phyloP scores from a whole-genome alignment of 192 early-diverging fungal genomes.

The Coemansia sp. region DNA sequence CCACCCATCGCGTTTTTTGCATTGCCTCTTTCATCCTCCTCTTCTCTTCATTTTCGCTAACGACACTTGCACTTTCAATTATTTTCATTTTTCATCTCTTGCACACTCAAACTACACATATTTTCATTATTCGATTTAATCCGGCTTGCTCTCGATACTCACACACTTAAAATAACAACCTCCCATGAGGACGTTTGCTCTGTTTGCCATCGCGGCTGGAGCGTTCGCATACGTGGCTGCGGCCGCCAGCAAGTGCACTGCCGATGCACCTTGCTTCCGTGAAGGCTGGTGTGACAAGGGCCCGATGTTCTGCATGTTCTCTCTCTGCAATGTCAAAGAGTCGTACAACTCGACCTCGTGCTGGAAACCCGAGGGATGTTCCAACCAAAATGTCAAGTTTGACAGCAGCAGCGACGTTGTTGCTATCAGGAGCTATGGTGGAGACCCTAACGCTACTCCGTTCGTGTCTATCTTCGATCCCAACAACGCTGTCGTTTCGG shows the following conservation, averaged over 20 bases:
- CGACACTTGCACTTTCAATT: neutral
- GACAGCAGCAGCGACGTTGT: slow-evolving; percentile 31
- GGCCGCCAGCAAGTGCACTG: slow-evolving; percentile 31
- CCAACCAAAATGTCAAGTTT: slow-evolving; percentile 37
- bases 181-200: slow-evolving; percentile 22
- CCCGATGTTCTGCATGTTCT: slow-evolving; percentile 53
- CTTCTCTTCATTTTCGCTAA: slow-evolving; percentile 2
- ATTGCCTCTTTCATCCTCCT: neutral
- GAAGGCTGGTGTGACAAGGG: slow-evolving; percentile 54
- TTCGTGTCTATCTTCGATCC: slow-evolving; percentile 56
- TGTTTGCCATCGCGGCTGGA: slow-evolving; percentile 21
- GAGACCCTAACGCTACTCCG: slow-evolving; percentile 40
- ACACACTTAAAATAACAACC: neutral
- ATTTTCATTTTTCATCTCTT: neutral
- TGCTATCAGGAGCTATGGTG: slow-evolving; percentile 24
- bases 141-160: neutral
- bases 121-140: neutral
- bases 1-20: neutral
- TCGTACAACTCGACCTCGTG: slow-evolving; percentile 54
- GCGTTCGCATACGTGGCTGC: slow-evolving; percentile 15
- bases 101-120: neutral
- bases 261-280: slow-evolving; percentile 41
- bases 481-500: slow-evolving; percentile 30
- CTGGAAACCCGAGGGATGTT: slow-evolving; percentile 50
- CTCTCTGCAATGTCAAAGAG: slow-evolving; percentile 34